Conservation (phyloP, 768 basidiomycete species). For the Grammothele lineata region DNA sequence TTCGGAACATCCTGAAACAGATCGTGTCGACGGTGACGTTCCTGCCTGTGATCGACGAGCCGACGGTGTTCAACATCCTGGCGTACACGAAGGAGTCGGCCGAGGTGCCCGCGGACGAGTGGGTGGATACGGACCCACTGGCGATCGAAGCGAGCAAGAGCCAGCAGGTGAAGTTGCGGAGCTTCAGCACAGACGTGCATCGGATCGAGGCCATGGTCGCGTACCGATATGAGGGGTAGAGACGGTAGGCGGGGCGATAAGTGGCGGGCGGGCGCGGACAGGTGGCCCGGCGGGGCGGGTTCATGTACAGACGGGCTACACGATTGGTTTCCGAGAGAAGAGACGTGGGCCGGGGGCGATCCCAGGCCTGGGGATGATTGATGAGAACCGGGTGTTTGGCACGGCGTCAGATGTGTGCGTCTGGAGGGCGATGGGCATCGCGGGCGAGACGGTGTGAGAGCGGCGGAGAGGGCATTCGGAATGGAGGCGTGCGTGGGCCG, state of each 20-base stretch:
- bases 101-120: conserved; percentile 88
- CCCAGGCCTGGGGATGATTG: conserved; percentile 5
- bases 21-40: conserved; percentile 97
- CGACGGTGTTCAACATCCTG: conserved; percentile 95
- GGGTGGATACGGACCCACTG: conserved; percentile 93
- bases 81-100: conserved; percentile 92
- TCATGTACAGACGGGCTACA: not conserved
- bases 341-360: not conserved
- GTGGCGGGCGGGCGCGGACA: too few relatives aligned
- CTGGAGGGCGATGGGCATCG: conserved; percentile 2
- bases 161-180: conserved; percentile 91
- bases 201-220: conserved; percentile 97
- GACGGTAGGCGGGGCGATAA: conserved; percentile 3
- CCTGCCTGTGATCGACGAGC: conserved; percentile 91
- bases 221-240: conserved; percentile 84
- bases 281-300: too few relatives aligned
- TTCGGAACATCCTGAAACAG: conserved; percentile 96
- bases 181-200: conserved; percentile 97
- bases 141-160: conserved; percentile 92
- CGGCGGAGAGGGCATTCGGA: too few relatives aligned
- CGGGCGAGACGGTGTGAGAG: too few relatives aligned
- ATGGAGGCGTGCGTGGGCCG: not conserved
- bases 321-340: conserved; percentile 10
- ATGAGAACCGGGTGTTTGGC: conserved; percentile 6
- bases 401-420: conserved; percentile 5